Base-by-base conservation (phyloP, 2,329 filamentous ascomycete species). In the Fusarium zealandicum region DNA sequence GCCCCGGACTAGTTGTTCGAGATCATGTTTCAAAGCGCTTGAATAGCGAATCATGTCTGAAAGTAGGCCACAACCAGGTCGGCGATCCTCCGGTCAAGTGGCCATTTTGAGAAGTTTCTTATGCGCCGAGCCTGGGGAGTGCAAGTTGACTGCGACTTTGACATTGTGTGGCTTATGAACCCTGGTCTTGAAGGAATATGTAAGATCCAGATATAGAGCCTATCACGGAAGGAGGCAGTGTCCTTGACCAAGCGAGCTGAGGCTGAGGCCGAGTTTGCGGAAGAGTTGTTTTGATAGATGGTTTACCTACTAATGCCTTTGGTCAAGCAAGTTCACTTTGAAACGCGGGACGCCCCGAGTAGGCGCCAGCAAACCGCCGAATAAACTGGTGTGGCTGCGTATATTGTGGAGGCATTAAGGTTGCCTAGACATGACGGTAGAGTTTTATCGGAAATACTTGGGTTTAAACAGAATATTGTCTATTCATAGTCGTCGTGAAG, bases 1-100 rank as follows among this genome's bases (percentile, higher is more conserved):
- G 5, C 20, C 54, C 27, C 35, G 41, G 27, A n/a, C 7, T 17
- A 20, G 12, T 35, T 32, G 28, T 27, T 35, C 41, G 35, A 35
- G 20, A 48, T 30, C 14, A 41, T 36, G 57, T 47, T 53, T 53
- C 46, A 45, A 32, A n/a, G n/a, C n/a, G n/a, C n/a, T n/a, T n/a
- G n/a, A n/a, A n/a, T n/a, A n/a, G n/a, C n/a, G n/a, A n/a, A n/a
- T n/a, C n/a, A n/a, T n/a, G n/a, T n/a, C n/a, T n/a, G n/a, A n/a
- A n/a, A n/a, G n/a, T n/a, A n/a, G n/a, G n/a, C n/a, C n/a, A n/a
- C n/a, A n/a, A n/a, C n/a, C n/a, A n/a, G n/a, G n/a, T n/a, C n/a
- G n/a, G n/a, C n/a, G n/a, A n/a, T n/a, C n/a, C n/a, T n/a, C n/a
- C n/a, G n/a, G n/a, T n/a, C n/a, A n/a, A n/a, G n/a, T n/a, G n/a